Base-by-base conservation (phyloP, 495 filamentous ascomycete genomes). In the Hypoxylon crocopeplum region DNA sequence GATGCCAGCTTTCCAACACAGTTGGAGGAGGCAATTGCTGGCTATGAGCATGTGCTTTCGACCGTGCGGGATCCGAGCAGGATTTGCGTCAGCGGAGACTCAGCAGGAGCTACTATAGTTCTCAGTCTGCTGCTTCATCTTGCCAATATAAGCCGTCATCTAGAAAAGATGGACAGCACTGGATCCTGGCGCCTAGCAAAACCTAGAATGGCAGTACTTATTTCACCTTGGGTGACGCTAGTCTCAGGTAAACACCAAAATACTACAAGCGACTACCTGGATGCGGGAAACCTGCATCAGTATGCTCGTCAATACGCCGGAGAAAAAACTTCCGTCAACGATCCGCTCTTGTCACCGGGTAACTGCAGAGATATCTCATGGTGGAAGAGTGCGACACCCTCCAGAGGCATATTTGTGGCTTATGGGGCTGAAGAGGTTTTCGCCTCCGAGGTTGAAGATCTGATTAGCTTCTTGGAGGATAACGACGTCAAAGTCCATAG, bases 351-450 rank as follows among this genome's bases (percentile, higher is more conserved):
- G 1, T 90, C 88, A 2, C 89, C 88, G 4, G 89, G 87, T 1
- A 74, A 75, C 21, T 91, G 86, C 68, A 82, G 73, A 56, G 85
- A 90, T 64, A 27, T 74, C n/a, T 59, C 69, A 4, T 80, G 79
- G 78, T 92, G 90, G 89, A 68, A 71, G 50, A 74, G 71, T 46
- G 85, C 87, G 17, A 76, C 75, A 48, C 88, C 88, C 6, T 60
- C 58, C 5, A 71, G 69, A 13, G 89, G 90, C 1, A 80, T 88
- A 51, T 75, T 79, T 34, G 79, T 92, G 56, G 72, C 83, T 10
- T 90, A 84, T 57, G 89, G 89, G 0, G 77, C 82, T 0, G 88
- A 91, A 64, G 90, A 92, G 62, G 81, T 92, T 1, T 81, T 92
- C 41, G 85, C 81, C 15, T 77, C 83, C 1, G 86, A 89, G 41